Evolutionary conservation across 345 rosid genomes (phyloP), one percentile per base, ranked within the genome.

Genomic region (Cardiospermum halicacabum): DNA sequence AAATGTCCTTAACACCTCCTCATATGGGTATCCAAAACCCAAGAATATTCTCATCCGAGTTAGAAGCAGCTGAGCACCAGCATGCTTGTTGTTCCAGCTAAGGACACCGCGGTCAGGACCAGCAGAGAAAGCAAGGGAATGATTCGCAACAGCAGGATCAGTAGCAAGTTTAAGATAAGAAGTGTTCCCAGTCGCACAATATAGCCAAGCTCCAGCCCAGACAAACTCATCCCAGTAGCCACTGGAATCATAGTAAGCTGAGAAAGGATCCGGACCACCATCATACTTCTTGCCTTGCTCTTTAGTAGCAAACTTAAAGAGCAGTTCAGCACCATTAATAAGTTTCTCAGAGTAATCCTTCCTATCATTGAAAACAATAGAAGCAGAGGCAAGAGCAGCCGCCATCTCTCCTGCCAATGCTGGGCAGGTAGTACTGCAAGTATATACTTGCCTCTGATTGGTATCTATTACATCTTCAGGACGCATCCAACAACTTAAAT

Each of bases 351-450:
- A 94, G 72, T 95, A 95, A 15, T 87, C 92, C 66, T 74, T 84
- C 75, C 85, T 91, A 70, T 95, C 99, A 65, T 85, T 95, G 76
- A 95, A 95, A 42, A 95, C 99, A 64, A 95, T 91, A 3, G 96
- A 95, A 4, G 96, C 96, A 27, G 99, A 65, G 58, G 99, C 97
- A 37, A 94, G 64, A 50, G 99, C 88, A 69, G 97, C 97, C 2
- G 99, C 97, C 93, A 89, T 95, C 77, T 95, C 97, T 0, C 88
- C 93, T 55, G 99, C 99, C 5, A 95, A 86, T 76, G 89, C 99
- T 0, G 97, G 89, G 78, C 99, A 91, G n/a, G 15, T 21, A 19
- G 70, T 69, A 51, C 72, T 72, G 59, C 96, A 91, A 10, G 75
- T 78, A 13, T 42, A 0, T 8, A 87, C 93, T 50, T 96, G 92